These are phyloP conservation scores for Candida schatavii DNA, from an alignment of 805 yeast species.

Conservation along the genomic window DNA sequence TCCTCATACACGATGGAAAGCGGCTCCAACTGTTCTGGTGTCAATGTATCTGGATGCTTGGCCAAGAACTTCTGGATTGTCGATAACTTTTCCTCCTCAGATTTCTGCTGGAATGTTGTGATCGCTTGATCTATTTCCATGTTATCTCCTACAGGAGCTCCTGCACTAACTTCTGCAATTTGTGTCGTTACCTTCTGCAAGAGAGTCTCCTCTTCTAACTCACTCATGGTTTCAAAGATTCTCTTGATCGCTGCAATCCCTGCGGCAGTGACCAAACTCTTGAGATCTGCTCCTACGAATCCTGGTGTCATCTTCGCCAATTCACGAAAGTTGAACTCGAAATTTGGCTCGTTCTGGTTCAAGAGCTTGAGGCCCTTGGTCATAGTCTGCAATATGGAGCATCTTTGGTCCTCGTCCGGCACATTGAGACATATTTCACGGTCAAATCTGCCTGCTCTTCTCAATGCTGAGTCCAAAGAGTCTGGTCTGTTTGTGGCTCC, in stretches of 20 bases:
- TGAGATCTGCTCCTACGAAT: constrained; percentile 95
- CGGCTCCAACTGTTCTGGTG: constrained; percentile 71
- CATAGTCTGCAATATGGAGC: constrained; percentile 73
- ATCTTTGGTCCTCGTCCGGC: constrained; percentile 84
- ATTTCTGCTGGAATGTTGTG: constrained; percentile 26
- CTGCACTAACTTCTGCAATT: constrained; percentile 1
- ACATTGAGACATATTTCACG: constrained; percentile 91
- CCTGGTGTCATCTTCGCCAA: constrained; percentile 95
- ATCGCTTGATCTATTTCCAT: constrained; percentile 1
- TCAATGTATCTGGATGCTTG: constrained; percentile 76
- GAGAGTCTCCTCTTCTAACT: constrained; percentile 35
- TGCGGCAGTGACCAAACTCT: constrained; percentile 91
- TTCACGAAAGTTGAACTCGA: constrained; percentile 56
- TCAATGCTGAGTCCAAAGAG: constrained; percentile 86
- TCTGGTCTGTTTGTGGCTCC: constrained; percentile 99
- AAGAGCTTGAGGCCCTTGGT: constrained; percentile 58
- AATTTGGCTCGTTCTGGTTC: constrained; percentile 44
- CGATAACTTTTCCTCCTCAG: constrained; percentile 43
- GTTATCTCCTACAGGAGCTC: neutral
- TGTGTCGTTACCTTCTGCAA: constrained; percentile 14
- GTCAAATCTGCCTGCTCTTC: constrained; percentile 97
- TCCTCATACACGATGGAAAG: constrained; percentile 76
- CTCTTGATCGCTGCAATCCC: constrained; percentile 93
- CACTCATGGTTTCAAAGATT: constrained; percentile 64
- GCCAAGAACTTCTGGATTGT: constrained; percentile 70